phyloP scores from a whole-genome alignment of 2,329 filamentous ascomycete species.

The Neopestalotiopsis sp. region DNA sequence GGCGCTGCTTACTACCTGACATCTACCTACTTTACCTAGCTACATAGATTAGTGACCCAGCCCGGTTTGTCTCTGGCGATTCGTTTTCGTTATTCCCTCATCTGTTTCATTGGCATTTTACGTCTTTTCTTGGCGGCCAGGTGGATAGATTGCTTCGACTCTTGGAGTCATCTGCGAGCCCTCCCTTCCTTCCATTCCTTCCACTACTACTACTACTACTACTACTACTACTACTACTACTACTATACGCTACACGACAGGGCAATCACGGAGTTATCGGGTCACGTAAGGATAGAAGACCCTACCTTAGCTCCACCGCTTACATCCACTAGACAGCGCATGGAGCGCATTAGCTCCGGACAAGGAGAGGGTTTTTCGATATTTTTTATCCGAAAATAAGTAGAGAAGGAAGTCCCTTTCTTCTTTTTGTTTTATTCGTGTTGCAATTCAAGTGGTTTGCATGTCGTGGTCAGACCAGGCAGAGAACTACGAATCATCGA shows the following conservation, averaged over 20 bases:
- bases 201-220: no score
- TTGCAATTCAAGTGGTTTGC: not conserved
- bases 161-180: no score
- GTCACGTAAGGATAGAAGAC: not conserved
- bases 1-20: not conserved
- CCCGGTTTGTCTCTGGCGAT: not conserved
- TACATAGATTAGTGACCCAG: not conserved
- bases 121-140: no score
- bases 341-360: slow-evolving; percentile 4
- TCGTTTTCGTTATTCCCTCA: no score
- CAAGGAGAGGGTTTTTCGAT: not conserved
- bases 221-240: no score
- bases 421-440: not conserved
- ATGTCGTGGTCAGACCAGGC: not conserved
- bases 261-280: not conserved
- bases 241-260: no score
- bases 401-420: not conserved
- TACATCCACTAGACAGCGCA: slow-evolving; percentile 4
- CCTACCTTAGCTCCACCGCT: slow-evolving; percentile 4
- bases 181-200: no score
- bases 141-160: no score
- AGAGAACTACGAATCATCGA: not conserved
- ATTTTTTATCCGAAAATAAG: not conserved
- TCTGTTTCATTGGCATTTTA: no score
- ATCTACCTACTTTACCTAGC: not conserved